These are phyloP conservation scores for Garcileccinum viscosum DNA, from an alignment of 1,284 basidiomycete species.

Conservation along the genomic window DNA sequence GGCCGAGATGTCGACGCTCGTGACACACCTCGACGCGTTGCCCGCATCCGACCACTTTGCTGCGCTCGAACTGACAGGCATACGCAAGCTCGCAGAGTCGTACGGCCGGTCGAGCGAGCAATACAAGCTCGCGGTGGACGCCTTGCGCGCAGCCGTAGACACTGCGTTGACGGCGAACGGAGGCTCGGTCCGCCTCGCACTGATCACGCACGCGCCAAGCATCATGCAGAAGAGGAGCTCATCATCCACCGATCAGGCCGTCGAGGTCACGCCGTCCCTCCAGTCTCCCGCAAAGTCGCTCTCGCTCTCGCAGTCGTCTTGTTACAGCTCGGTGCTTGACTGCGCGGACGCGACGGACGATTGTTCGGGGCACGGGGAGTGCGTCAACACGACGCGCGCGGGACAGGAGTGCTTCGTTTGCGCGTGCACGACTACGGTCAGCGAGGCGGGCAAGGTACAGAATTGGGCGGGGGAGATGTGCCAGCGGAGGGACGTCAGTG, in stretches of 20 bases:
- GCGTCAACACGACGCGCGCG: slow-evolving; percentile 62
- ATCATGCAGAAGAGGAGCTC: slow-evolving; percentile 42
- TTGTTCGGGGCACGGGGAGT: slow-evolving; percentile 76
- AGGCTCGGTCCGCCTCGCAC: slow-evolving; percentile 52
- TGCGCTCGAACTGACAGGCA: slow-evolving; percentile 61
- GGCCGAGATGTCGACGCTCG: slow-evolving; percentile 50
- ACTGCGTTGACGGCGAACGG: neutral
- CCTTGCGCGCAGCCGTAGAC: slow-evolving; percentile 52
- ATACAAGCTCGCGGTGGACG: slow-evolving; percentile 53
- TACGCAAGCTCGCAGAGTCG: slow-evolving; percentile 52
- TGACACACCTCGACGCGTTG: slow-evolving; percentile 56
- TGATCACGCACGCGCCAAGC: slow-evolving; percentile 53
- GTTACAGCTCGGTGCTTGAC: slow-evolving; percentile 58
- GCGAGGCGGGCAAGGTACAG: slow-evolving; percentile 57
- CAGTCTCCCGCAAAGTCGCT: slow-evolving; percentile 37
- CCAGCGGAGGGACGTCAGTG: slow-evolving; percentile 78
- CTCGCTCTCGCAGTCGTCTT: slow-evolving; percentile 54
- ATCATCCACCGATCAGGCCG: slow-evolving; percentile 56
- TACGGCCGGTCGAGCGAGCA: slow-evolving; percentile 60
- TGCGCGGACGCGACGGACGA: slow-evolving; percentile 67
- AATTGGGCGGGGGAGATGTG: slow-evolving; percentile 77
- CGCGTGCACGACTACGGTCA: slow-evolving; percentile 61
- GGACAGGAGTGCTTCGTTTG: slow-evolving; percentile 79
- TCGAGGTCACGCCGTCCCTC: slow-evolving; percentile 35
- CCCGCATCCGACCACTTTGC: slow-evolving; percentile 55